A percentile compares a stretch with the other conserved stretches of the same genome.
Evolutionary conservation across 176 grass and related monocot species (phyloP).

Genomic region (Oryza punctata): DNA sequence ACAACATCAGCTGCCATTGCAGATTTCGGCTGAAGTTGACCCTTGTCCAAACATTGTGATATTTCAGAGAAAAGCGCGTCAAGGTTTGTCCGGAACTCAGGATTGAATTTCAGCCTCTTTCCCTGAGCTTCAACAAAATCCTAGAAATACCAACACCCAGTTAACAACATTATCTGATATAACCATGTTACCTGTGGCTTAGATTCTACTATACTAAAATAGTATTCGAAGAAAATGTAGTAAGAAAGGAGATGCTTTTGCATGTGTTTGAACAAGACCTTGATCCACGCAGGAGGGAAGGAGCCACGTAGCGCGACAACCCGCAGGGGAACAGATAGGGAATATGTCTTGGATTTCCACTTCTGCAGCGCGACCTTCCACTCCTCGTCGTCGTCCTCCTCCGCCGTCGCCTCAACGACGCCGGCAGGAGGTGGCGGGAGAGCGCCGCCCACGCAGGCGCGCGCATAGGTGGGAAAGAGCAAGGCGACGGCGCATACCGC

Average conservation of each 20-base stretch:
- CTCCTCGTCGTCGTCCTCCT: slow-evolving; percentile 56
- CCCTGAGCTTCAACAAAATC: slow-evolving; percentile 85
- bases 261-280: slow-evolving; percentile 41
- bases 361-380: slow-evolving; percentile 65
- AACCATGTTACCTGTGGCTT: background rate
- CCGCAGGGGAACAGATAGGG: slow-evolving; percentile 76
- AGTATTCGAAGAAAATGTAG: background rate
- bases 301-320: slow-evolving; percentile 84
- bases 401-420: slow-evolving; percentile 5
- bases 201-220: background rate
- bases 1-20: slow-evolving; percentile 74
- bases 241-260: background rate
- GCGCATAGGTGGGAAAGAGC: slow-evolving; percentile 40
- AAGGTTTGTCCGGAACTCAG: slow-evolving; percentile 53
- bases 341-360: slow-evolving; percentile 83
- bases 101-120: slow-evolving; percentile 71
- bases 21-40: slow-evolving; percentile 64
- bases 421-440: slow-evolving; percentile 19
- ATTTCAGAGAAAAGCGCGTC: slow-evolving; percentile 74
- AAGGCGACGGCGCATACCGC: slow-evolving; percentile 44
- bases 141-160: slow-evolving; percentile 34
- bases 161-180: background rate
- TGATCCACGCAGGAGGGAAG: slow-evolving; percentile 85
- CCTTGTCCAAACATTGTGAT: slow-evolving; percentile 63
- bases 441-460: slow-evolving; percentile 32